Conservation (phyloP, 73 alveolate species). For the Paramecium sexaurelia region DNA sequence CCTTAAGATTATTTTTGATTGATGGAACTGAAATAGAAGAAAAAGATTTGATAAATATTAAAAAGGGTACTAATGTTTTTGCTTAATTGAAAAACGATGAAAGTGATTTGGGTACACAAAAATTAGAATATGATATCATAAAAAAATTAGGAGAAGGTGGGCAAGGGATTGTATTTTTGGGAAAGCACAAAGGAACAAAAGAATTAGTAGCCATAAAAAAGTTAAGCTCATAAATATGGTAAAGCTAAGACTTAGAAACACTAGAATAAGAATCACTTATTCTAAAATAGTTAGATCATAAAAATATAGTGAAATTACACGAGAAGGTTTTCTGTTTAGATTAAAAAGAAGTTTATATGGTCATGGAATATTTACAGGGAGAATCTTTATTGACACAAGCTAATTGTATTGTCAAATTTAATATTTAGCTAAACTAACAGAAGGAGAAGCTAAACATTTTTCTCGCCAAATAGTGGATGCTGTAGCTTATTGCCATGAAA, state of each 20-base stretch:
- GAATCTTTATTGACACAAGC: slow-evolving; percentile 81
- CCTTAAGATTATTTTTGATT: not conserved
- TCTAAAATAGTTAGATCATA: slow-evolving; percentile 74
- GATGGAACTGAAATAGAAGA: not conserved
- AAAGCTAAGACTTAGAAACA: not conserved
- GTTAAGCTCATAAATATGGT: not conserved
- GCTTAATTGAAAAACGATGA: not conserved
- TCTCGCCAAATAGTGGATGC: slow-evolving; percentile 75
- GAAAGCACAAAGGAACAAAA: slow-evolving; percentile 74
- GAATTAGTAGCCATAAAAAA: slow-evolving; percentile 80
- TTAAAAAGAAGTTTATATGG: slow-evolving; percentile 69
- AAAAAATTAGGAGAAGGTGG: slow-evolving; percentile 66
- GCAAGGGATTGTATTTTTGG: slow-evolving; percentile 57
- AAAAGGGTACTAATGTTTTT: not conserved
- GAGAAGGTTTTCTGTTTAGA: slow-evolving; percentile 63
- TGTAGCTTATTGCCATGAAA: slow-evolving; percentile 74
- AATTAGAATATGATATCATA: slow-evolving; percentile 1
- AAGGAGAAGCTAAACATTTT: slow-evolving; percentile 68
- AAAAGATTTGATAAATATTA: not conserved
- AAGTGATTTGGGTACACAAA: not conserved
- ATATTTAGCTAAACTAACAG: slow-evolving; percentile 74
- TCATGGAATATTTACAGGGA: slow-evolving; percentile 90
- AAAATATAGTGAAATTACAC: slow-evolving; percentile 74
- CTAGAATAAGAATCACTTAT: slow-evolving; percentile 68
- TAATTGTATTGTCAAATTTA: slow-evolving; percentile 73